phyloP scores from a whole-genome alignment of 257 asterid species.

The Capsicum baccatum region DNA sequence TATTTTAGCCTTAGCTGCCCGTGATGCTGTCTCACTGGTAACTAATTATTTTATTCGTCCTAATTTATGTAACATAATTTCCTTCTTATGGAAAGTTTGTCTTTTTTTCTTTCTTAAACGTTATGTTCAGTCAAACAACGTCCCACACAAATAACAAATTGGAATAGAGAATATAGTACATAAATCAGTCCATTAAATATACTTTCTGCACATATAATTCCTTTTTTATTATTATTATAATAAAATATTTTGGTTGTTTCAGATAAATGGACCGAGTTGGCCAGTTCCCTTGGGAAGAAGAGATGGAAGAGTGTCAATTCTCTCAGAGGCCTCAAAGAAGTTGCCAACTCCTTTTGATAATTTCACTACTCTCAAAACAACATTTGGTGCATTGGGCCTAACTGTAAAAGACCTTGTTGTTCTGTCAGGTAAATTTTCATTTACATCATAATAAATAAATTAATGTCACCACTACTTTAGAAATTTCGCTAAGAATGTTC shows the following conservation, averaged over 20 bases:
- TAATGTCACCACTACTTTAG: no score
- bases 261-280: slow-evolving; percentile 75
- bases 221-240: neutral
- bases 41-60: neutral
- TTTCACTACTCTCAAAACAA: slow-evolving; percentile 28
- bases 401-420: slow-evolving; percentile 53
- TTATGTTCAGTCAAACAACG: no score
- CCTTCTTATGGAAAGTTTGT: no score
- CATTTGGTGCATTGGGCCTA: slow-evolving; percentile 25
- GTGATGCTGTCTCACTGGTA: slow-evolving; percentile 60
- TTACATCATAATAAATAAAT: neutral
- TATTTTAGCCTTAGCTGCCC: slow-evolving; percentile 63
- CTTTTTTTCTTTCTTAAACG: neutral
- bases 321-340: slow-evolving; percentile 46
- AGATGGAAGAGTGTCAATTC: slow-evolving; percentile 64
- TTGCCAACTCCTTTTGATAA: slow-evolving; percentile 37
- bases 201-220: neutral
- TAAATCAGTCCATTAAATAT: neutral
- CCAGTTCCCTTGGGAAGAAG: slow-evolving; percentile 70
- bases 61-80: no score
- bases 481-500: neutral
- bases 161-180: neutral
- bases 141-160: no score
- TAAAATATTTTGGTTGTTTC: neutral
- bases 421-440: slow-evolving; percentile 54